A percentile compares a stretch with the other conserved stretches of the same genome.
Evolutionary conservation across 2,329 filamentous ascomycete genomes (phyloP).

Genomic region (Xylaria sp.): DNA sequence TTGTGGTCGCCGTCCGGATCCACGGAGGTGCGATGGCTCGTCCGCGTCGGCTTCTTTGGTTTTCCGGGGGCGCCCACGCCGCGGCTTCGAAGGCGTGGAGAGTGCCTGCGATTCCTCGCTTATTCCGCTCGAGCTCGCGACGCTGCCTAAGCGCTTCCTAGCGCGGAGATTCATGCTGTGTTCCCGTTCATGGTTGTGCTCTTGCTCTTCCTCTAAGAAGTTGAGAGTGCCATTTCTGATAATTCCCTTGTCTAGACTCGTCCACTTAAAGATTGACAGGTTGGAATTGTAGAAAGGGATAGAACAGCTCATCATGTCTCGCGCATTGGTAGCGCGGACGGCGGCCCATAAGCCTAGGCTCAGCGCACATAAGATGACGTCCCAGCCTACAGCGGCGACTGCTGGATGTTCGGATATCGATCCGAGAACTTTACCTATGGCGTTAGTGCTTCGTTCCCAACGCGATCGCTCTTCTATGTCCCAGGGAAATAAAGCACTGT

Average conservation of each 20-base stretch:
- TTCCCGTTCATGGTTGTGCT: conserved; percentile 26
- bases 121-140: conserved; percentile 40
- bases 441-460: conserved; percentile 59
- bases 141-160: conserved; percentile 42
- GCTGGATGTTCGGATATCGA: conserved; percentile 67
- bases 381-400: conserved; percentile 66
- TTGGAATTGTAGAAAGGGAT: conserved; percentile 49
- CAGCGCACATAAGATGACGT: conserved; percentile 66
- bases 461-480: conserved; percentile 57
- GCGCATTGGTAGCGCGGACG: conserved; percentile 61
- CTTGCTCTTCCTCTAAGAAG: conserved; percentile 16
- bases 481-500: conserved; percentile 59
- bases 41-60: conserved; percentile 25
- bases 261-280: neutral
- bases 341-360: conserved; percentile 69
- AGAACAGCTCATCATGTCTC: conserved; percentile 58
- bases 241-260: neutral
- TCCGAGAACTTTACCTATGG: conserved; percentile 59
- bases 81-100: conserved; percentile 25
- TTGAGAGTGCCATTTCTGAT: conserved; percentile 5
- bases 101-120: conserved; percentile 35
- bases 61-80: conserved; percentile 43
- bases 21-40: neutral
- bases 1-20: neutral
- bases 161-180: conserved; percentile 41